Percentiles rank a stretch among this genome's conserved stretches.
Evolutionary conservation across 805 yeast species (phyloP).

Genomic region (Candida nitratophila): DNA sequence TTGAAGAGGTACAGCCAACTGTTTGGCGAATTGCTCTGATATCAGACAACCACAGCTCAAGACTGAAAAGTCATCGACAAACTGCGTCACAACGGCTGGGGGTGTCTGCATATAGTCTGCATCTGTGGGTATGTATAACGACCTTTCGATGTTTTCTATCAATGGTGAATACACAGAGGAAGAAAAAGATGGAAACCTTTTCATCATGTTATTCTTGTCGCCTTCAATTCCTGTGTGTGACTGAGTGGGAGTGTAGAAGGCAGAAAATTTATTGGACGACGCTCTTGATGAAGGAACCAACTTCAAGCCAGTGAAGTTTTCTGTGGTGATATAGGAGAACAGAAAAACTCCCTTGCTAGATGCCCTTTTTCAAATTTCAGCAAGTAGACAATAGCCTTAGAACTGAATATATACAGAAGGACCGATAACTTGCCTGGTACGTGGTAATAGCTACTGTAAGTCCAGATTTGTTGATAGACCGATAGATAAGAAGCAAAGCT

Average conservation of each 20-base stretch:
- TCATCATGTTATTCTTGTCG: background rate
- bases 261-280: background rate
- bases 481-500: too few species aligned
- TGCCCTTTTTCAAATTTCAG: too few species aligned
- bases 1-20: conserved; percentile 11
- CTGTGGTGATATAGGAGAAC: too few species aligned
- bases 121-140: conserved; percentile 15
- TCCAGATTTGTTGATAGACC: too few species aligned
- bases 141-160: background rate
- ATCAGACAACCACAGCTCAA: conserved; percentile 35
- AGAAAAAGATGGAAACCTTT: too few species aligned
- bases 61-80: conserved; percentile 24
- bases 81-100: conserved; percentile 11
- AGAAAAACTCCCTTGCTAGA: too few species aligned
- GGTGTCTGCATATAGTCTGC: conserved; percentile 16
- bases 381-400: background rate
- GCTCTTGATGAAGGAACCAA: too few species aligned
- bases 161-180: conserved; percentile 15
- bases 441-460: too few species aligned
- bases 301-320: background rate
- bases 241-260: background rate
- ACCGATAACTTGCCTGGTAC: too few species aligned
- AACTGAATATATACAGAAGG: too few species aligned
- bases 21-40: conserved; percentile 23
- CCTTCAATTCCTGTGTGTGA: background rate